Evolutionary conservation across 2,329 filamentous ascomycete genomes (phyloP), one percentile per base, ranked within the genome.

Genomic region (Aureobasidium melanogenum): DNA sequence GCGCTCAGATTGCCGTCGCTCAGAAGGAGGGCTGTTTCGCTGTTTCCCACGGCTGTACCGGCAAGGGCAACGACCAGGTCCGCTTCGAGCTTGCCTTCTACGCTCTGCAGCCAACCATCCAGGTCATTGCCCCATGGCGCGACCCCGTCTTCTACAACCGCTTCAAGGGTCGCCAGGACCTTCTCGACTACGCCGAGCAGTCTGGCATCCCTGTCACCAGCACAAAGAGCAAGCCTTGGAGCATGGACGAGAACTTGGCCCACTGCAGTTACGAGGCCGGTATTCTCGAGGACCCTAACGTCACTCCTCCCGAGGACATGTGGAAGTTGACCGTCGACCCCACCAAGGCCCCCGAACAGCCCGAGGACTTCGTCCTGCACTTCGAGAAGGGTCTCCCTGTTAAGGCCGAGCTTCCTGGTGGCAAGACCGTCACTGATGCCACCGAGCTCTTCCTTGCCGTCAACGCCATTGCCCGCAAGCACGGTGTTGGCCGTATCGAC

Each of bases 191-290:
- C 70, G 88, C 88, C 47, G 79, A 77, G 8, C 73, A 83, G 73
- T 81, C 83, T 67, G 82, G 82, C 71, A 89, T 91, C 64, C 87
- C 88, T 51, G 87, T 91, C 63, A 85, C 83, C 32, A 86, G 84
- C 68, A 89, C 87, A 67, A 88, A 88, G 77, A 83, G 84, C 71
- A 86, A 86, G 76, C 86, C 85, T 50, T 89, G 84, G 83, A 80
- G 81, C 63, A 82, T 82, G 79, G 84, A 87, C 68, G 84, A 86
- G 74, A 89, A 90, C 76, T 70, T 89, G 68, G 87, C 86, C 61
- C 88, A 93, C 76, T 89, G 86, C 80, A 82, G 78, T 64, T 95
- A 94, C 74, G 90, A 95, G 79, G 86, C 86, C 56, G 89, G 89
- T 71, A 86, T 86, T 65, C 80, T 90, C 63, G 87, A 89, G 75